These are phyloP conservation scores for Polygonum aviculare DNA, from an alignment of 148 eudicot species.

Conservation along the genomic window DNA sequence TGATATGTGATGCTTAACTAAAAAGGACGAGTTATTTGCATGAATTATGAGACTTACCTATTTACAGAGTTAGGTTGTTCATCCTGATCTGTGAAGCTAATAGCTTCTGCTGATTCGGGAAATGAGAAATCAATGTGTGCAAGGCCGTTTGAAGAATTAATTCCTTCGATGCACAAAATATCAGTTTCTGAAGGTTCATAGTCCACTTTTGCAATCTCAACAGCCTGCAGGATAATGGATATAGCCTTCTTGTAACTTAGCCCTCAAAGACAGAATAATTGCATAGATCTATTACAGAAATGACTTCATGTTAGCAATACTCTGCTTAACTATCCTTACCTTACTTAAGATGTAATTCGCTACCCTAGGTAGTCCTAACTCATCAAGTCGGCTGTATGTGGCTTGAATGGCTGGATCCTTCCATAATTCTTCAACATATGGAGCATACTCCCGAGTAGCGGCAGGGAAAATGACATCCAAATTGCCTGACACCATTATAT, in stretches of 20 bases:
- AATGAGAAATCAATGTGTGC: constrained; percentile 45
- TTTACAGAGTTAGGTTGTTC: constrained; percentile 24
- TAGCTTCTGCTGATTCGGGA: constrained; percentile 21
- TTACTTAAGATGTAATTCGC: constrained; percentile 63
- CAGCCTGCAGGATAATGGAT: constrained; percentile 39
- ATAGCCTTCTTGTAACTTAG: not conserved
- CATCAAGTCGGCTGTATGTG: constrained; percentile 45
- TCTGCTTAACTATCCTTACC: constrained; percentile 28
- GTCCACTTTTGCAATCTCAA: constrained; percentile 50
- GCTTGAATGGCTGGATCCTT: constrained; percentile 68
- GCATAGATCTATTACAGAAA: not conserved
- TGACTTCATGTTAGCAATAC: constrained; percentile 6
- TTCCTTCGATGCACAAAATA: constrained; percentile 52
- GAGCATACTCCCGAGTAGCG: constrained; percentile 67
- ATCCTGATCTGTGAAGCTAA: constrained; percentile 23
- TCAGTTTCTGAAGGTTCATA: constrained; percentile 74
- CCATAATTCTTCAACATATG: constrained; percentile 65
- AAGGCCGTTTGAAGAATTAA: constrained; percentile 46
- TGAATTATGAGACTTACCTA: constrained; percentile 28
- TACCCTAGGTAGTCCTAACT: constrained; percentile 56
- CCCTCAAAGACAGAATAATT: not conserved
- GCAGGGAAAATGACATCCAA: constrained; percentile 62
- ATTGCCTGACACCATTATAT: constrained; percentile 57
- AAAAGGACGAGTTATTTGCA: not conserved
- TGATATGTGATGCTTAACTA: not conserved